Evolutionary conservation across 176 grass and related monocot genomes (phyloP).

Genomic region (Hsuehochloa calcarea): DNA sequence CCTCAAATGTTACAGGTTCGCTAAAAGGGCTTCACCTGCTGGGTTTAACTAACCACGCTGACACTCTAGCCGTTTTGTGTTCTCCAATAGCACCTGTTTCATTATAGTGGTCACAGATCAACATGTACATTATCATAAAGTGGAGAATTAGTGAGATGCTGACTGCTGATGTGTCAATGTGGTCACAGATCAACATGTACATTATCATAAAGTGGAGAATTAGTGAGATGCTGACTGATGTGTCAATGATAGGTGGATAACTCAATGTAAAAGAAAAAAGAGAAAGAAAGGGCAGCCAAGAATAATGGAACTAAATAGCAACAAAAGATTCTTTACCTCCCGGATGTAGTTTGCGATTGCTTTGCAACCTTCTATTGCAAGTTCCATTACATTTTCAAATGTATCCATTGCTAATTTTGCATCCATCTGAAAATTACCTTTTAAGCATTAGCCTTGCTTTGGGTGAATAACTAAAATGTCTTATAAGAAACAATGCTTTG

Average conservation of each 20-base stretch:
- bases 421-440: slow-evolving; percentile 64
- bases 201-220: background rate
- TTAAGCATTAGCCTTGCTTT: slow-evolving; percentile 24
- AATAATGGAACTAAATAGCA: slow-evolving; percentile 1
- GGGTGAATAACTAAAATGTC: slow-evolving; percentile 16
- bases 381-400: slow-evolving; percentile 93
- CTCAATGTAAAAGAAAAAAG: background rate
- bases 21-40: background rate
- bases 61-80: slow-evolving; percentile 73
- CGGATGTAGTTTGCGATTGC: slow-evolving; percentile 80
- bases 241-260: background rate
- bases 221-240: background rate
- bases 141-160: background rate
- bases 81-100: slow-evolving; percentile 68
- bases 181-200: background rate
- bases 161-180: background rate
- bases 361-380: slow-evolving; percentile 96
- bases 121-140: background rate
- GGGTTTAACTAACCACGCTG: slow-evolving; percentile 58
- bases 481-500: background rate
- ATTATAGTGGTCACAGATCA: slow-evolving; percentile 1
- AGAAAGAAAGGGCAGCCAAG: background rate
- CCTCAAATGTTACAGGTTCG: background rate
- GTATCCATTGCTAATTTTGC: slow-evolving; percentile 86
- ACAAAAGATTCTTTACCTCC: slow-evolving; percentile 48